These are phyloP conservation scores for Acer saccharum DNA, from an alignment of 345 rosid genomes.

Conservation along the genomic window DNA sequence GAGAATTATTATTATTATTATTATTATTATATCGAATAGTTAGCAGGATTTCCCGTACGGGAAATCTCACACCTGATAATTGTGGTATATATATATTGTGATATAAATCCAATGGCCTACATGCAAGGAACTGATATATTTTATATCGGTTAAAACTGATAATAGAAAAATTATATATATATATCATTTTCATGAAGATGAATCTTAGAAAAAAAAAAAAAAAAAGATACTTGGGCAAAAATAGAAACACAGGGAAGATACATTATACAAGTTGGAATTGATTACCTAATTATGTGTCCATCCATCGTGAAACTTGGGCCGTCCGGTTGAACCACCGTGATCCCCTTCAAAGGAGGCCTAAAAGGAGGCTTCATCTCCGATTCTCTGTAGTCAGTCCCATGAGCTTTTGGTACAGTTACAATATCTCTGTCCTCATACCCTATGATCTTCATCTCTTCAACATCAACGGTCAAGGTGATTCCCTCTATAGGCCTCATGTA, in stretches of 20 bases:
- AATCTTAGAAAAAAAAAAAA: no score
- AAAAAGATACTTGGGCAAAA: no score
- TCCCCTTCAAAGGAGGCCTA: slow-evolving; percentile 22
- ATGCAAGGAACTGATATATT: no score
- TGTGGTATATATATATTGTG: no score
- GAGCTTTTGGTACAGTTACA: slow-evolving; percentile 40
- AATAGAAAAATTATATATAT: no score
- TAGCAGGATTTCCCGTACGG: no score
- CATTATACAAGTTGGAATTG: neutral
- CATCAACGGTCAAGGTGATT: slow-evolving; percentile 33
- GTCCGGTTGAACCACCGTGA: slow-evolving; percentile 37
- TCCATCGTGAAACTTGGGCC: slow-evolving; percentile 44
- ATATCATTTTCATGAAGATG: neutral
- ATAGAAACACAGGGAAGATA: no score
- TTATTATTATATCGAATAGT: no score
- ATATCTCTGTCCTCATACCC: slow-evolving; percentile 23
- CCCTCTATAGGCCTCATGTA: slow-evolving; percentile 44
- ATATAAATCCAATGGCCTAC: no score
- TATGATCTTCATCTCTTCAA: slow-evolving; percentile 34
- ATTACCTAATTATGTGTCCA: slow-evolving; percentile 35
- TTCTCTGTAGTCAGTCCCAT: slow-evolving; percentile 44
- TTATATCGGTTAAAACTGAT: no score
- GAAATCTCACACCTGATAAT: no score
- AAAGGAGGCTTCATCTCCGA: slow-evolving; percentile 29
- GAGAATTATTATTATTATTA: no score